These are phyloP conservation scores for Ganoderma meredithae DNA, from an alignment of 1,284 basidiomycete species.

Conservation along the genomic window DNA sequence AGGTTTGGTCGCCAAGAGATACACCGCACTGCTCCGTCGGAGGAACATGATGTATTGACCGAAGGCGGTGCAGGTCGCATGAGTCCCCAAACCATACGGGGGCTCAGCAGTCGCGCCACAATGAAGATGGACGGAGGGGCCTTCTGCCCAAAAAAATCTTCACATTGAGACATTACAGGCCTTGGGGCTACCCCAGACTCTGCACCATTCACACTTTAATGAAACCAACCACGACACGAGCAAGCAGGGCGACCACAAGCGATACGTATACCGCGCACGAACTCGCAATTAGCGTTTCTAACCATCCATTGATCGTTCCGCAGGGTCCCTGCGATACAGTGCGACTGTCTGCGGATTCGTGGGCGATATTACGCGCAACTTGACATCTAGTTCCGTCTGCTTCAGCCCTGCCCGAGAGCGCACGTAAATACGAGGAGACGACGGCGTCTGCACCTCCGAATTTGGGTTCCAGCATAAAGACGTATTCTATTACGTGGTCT, in stretches of 20 bases:
- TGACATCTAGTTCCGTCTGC: neutral
- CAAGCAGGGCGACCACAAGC: neutral
- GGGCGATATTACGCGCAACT: neutral
- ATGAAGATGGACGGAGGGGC: neutral
- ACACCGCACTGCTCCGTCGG: neutral
- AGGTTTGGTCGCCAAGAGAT: neutral
- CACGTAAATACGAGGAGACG: neutral
- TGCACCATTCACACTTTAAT: neutral
- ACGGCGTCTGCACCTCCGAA: neutral
- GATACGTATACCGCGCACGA: neutral
- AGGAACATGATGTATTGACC: neutral
- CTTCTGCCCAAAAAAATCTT: neutral
- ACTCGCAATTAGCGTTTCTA: neutral
- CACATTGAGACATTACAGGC: neutral
- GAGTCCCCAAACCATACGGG: neutral
- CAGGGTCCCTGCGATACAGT: neutral
- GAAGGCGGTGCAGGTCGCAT: neutral
- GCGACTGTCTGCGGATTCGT: neutral
- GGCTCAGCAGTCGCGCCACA: neutral
- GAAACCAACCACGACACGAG: neutral
- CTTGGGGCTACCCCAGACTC: neutral
- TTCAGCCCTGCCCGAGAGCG: neutral
- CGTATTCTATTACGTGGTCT: neutral
- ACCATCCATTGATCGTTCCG: neutral
- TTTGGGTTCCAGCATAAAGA: neutral